These are phyloP conservation scores for Murraya paniculata DNA, from an alignment of 345 rosid genomes.

Conservation along the genomic window DNA sequence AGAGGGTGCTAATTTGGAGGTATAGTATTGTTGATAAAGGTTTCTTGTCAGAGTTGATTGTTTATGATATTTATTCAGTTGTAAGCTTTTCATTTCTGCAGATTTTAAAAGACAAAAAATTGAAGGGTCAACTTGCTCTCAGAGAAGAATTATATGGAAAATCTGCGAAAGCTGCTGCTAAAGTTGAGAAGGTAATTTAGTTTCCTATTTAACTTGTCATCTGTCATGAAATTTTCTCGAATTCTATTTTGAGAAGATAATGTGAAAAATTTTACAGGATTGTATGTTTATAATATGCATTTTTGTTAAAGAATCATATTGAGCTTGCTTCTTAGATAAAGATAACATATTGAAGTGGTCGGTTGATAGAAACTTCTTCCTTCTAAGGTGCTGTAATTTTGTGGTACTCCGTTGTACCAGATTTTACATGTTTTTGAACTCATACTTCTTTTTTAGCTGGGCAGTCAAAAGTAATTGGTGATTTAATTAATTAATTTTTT, in stretches of 20 bases:
- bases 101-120: constrained; percentile 64
- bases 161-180: constrained; percentile 79
- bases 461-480: not conserved
- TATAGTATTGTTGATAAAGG: constrained; percentile 16
- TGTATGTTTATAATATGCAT: not conserved
- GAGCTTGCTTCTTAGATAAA: not conserved
- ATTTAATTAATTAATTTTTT: constrained; percentile 8
- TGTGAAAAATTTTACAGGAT: not conserved
- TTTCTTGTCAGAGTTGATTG: not conserved
- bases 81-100: constrained; percentile 15
- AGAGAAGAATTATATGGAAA: constrained; percentile 60
- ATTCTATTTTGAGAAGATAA: not conserved
- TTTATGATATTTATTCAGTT: not conserved
- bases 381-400: not conserved
- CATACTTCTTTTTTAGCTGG: not conserved
- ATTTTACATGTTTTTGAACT: not conserved
- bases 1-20: constrained; percentile 68
- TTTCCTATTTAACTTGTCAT: not conserved
- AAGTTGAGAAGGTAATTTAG: constrained; percentile 68
- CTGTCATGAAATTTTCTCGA: not conserved
- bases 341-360: not conserved
- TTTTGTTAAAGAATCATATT: not conserved
- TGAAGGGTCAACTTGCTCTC: constrained; percentile 64
- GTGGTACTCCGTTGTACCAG: not conserved
- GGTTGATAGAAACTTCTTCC: not conserved